phyloP scores from a whole-genome alignment of 2,329 filamentous ascomycete species.

The Plenodomus lindquistii region DNA sequence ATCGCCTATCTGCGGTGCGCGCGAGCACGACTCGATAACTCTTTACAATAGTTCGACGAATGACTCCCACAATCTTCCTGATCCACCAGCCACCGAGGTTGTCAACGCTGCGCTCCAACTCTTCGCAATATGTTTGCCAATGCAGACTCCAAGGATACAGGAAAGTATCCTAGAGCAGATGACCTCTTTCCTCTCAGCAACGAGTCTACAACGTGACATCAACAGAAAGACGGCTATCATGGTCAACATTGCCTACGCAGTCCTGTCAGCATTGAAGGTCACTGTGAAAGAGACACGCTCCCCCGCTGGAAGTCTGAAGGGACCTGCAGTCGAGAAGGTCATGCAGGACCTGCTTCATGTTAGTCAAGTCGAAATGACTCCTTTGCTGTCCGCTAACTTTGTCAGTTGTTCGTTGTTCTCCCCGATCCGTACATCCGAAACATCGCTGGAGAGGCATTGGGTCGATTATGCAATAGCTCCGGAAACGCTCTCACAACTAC shows the following conservation, averaged over 20 bases:
- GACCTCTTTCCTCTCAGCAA: conserved; percentile 82
- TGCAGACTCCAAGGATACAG: conserved; percentile 89
- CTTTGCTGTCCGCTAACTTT: conserved; percentile 5
- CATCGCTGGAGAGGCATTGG: conserved; percentile 82
- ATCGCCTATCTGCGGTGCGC: conserved; percentile 74
- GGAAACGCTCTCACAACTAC: conserved; percentile 87
- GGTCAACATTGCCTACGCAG: conserved; percentile 83
- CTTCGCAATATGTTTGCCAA: conserved; percentile 86
- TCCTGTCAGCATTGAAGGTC: conserved; percentile 80
- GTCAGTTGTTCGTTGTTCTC: conserved; percentile 72
- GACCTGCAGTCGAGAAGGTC: conserved; percentile 74
- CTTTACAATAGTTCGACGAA: conserved; percentile 68
- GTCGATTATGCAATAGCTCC: conserved; percentile 79
- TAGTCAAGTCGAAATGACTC: conserved; percentile 44
- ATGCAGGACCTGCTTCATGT: conserved; percentile 75
- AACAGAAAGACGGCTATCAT: conserved; percentile 88
- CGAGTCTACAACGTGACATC: conserved; percentile 78
- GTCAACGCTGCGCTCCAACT: conserved; percentile 92
- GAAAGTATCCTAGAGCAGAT: conserved; percentile 96
- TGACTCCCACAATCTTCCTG: conserved; percentile 59
- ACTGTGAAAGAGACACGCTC: conserved; percentile 79
- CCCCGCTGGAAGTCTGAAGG: conserved; percentile 72
- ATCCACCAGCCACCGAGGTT: conserved; percentile 88
- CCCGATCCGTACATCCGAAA: conserved; percentile 84
- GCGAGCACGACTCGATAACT: conserved; percentile 86